Evolutionary conservation across 768 basidiomycete species (phyloP).

Genomic region (Russula vinacea): DNA sequence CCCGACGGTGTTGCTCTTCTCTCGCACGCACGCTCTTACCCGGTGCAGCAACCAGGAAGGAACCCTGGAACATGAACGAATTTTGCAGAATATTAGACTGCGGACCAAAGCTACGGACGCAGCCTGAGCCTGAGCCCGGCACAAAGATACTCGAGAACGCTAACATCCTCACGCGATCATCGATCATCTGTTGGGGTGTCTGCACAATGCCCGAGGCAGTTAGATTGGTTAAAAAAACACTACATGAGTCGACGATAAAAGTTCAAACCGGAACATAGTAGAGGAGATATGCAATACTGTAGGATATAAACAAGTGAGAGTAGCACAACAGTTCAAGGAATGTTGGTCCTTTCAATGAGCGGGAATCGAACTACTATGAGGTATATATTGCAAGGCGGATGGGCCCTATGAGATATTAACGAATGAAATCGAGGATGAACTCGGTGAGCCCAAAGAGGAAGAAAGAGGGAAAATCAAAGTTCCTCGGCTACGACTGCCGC

Average conservation of each 20-base stretch:
- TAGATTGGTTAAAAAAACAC: neutral
- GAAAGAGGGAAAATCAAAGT: neutral
- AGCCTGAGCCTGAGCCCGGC: no score
- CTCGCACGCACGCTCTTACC: no score
- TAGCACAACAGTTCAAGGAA: neutral
- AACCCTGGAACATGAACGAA: no score
- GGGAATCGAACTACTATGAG: neutral
- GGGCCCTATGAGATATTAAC: neutral
- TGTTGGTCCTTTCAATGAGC: constrained; percentile 4
- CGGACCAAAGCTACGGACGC: no score
- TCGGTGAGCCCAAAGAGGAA: neutral
- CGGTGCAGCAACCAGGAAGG: no score
- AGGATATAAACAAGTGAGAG: neutral
- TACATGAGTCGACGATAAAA: neutral
- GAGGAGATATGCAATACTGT: neutral
- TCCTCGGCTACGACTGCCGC: neutral
- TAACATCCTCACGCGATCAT: no score
- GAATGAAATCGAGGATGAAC: neutral
- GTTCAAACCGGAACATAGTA: no score
- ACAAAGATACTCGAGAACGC: no score
- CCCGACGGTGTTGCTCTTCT: no score
- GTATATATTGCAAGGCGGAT: neutral
- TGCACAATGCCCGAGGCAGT: neutral
- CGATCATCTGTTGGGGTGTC: neutral
- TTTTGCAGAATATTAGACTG: no score